Evolutionary conservation across 2,329 filamentous ascomycete species (phyloP), one percentile per base, ranked within the genome.

Genomic region (Beauveria rudraprayagi): DNA sequence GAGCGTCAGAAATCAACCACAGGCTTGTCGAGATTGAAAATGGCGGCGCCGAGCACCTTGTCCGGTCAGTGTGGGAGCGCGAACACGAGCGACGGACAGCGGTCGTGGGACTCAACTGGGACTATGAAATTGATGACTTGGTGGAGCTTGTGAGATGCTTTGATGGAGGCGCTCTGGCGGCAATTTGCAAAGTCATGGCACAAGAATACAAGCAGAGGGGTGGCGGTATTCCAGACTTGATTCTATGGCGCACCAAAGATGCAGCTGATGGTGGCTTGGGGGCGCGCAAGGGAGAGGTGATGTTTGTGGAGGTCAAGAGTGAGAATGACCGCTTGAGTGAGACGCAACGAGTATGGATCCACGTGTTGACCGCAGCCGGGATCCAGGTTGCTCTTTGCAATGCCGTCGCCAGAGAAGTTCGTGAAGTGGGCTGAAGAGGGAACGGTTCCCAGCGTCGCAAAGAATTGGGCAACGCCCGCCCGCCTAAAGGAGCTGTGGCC

Each of bases 261-360:
- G 64, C 68, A 4, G 65, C 69, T 62, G 71, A 67, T 51, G 68
- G 71, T 30, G 67, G 30, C 30, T 30, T 24, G 26, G 37, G 9
- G 52, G 24, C 52, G 44, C 28, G 65, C 70, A 77, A 70, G 61
- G 78, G 79, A 44, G 82, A 89, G 70, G 86, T 90, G 65, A 87
- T 91, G 81, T 93, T 94, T 72, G 82, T 82, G 5, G 88, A 91
- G 73, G 89, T 92, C 61, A 92, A 92, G 77, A 90, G 86, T 66
- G 87, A 86, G 71, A 97, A 96, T 74, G 94, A 99, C 79, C 85
- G 92, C 44, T 78, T 99, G 69, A 97, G 93, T 74, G 94, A 99
- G 77, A 96, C 92, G 19, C 94, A 99, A 77, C 80, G 94, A 67
- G 81, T 99, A 66, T 99, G 94, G 94, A 96, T 97, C 68, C 91